Conservation (phyloP, 805 yeast genomes). For the Kluyveromyces starmeri region DNA sequence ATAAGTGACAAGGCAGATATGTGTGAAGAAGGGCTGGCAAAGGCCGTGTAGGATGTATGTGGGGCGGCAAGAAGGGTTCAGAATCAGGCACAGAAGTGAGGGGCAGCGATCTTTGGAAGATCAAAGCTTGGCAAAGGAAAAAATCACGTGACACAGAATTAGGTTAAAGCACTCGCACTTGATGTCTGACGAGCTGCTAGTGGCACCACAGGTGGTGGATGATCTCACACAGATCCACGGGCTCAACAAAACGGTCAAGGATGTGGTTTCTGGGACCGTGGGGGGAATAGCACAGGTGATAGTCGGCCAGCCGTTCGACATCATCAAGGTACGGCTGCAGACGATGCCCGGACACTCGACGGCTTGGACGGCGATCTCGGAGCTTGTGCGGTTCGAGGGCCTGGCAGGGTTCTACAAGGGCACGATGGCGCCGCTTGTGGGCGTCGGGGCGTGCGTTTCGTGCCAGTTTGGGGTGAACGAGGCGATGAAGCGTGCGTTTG, state of each 20-base stretch:
- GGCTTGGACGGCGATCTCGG: slow-evolving; percentile 67
- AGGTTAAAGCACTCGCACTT: background rate
- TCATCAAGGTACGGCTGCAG: slow-evolving; percentile 88
- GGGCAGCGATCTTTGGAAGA: too few relatives aligned
- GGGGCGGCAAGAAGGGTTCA: too few relatives aligned
- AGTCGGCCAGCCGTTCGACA: slow-evolving; percentile 94
- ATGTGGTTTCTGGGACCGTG: slow-evolving; percentile 81
- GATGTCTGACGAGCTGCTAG: slow-evolving; percentile 10
- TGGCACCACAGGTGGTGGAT: slow-evolving; percentile 10
- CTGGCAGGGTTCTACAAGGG: slow-evolving; percentile 85
- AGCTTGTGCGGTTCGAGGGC: slow-evolving; percentile 73
- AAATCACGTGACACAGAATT: too few relatives aligned
- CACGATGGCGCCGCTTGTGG: slow-evolving; percentile 83
- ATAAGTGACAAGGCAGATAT: too few relatives aligned
- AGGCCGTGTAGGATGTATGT: too few relatives aligned
- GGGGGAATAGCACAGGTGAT: slow-evolving; percentile 96
- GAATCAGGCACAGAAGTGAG: too few relatives aligned
- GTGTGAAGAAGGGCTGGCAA: too few relatives aligned
- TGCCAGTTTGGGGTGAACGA: slow-evolving; percentile 95
- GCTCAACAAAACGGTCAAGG: slow-evolving; percentile 46
- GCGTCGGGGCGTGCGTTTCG: slow-evolving; percentile 97
- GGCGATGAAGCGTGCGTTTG: slow-evolving; percentile 75
- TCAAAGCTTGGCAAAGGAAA: too few relatives aligned
- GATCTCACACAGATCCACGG: slow-evolving; percentile 8
- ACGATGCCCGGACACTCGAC: slow-evolving; percentile 68